Percentiles rank a stretch among this genome's conserved stretches.
Conservation (phyloP, 306 rosid genomes). For the Acacia melanoxylon region DNA sequence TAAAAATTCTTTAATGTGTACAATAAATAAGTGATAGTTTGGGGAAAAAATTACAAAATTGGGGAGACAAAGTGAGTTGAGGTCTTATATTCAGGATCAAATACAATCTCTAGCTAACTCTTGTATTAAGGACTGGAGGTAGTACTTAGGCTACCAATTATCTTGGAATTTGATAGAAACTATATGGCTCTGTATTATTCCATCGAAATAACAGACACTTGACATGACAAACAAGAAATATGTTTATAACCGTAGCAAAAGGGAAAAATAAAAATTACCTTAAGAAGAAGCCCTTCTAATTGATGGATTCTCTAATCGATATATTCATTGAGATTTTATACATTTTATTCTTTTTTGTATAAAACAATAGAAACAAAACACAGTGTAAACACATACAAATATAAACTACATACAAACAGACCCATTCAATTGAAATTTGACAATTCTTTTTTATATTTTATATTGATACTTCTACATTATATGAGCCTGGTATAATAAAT, state of each 20-base stretch:
- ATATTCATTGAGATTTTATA: neutral
- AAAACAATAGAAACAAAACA: slow-evolving; percentile 20
- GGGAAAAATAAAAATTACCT: slow-evolving; percentile 29
- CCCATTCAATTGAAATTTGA: slow-evolving; percentile 34
- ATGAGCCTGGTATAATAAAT: neutral
- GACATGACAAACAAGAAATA: neutral
- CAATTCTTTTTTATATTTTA: neutral
- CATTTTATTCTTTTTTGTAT: slow-evolving; percentile 6
- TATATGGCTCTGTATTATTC: neutral
- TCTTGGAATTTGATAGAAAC: neutral
- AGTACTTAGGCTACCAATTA: neutral
- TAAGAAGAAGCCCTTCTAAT: slow-evolving; percentile 54
- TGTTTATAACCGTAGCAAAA: neutral
- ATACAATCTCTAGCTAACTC: no score
- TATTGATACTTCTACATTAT: neutral
- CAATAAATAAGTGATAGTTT: no score
- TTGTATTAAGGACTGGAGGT: no score
- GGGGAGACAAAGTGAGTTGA: no score
- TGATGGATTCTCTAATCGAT: neutral
- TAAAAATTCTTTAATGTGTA: no score
- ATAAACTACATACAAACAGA: neutral
- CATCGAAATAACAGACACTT: neutral
- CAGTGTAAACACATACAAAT: slow-evolving; percentile 37
- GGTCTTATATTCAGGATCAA: no score
- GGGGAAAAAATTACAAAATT: no score